A percentile compares a stretch with the other conserved stretches of the same genome.
These are phyloP conservation scores for Debaryomyces udenii DNA, from an alignment of 1,139 yeast genomes.

Conservation along the genomic window DNA sequence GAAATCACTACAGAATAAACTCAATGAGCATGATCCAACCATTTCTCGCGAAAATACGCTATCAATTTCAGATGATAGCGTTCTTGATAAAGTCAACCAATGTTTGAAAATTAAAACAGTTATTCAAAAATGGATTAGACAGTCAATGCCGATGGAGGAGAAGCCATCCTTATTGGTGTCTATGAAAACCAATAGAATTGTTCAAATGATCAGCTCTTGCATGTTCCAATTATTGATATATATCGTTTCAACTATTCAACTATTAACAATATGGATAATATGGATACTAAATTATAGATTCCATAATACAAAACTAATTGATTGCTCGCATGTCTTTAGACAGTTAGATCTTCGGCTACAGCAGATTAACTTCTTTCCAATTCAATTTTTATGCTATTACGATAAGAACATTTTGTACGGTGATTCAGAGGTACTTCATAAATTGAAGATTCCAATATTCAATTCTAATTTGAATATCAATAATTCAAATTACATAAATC, in stretches of 20 bases:
- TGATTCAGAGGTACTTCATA: conserved; percentile 24
- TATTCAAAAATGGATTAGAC: conserved; percentile 5
- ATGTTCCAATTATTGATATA: conserved; percentile 2
- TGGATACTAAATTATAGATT: conserved; percentile 28
- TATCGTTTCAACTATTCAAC: conserved; percentile 22
- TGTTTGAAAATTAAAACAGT: conserved; percentile 27
- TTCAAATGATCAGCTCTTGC: neutral
- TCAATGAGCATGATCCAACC: conserved; percentile 11
- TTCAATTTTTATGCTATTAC: conserved; percentile 66
- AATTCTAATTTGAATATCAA: conserved; percentile 45
- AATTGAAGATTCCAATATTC: conserved; percentile 39
- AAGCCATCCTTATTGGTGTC: neutral
- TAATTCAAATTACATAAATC: conserved; percentile 78
- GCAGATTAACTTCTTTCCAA: conserved; percentile 79
- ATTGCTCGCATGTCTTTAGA: conserved; percentile 65
- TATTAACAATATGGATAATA: conserved; percentile 24
- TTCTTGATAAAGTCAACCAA: conserved; percentile 39
- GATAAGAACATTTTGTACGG: conserved; percentile 36
- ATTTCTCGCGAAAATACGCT: conserved; percentile 2
- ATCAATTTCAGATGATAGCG: conserved; percentile 30
- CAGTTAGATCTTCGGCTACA: conserved; percentile 79
- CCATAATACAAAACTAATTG: conserved; percentile 28
- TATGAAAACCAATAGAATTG: neutral
- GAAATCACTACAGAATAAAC: conserved; percentile 9
- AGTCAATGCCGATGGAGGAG: conserved; percentile 3